Evolutionary conservation across 1,284 basidiomycete species (phyloP).

Genomic region (Inonotus obliquus): DNA sequence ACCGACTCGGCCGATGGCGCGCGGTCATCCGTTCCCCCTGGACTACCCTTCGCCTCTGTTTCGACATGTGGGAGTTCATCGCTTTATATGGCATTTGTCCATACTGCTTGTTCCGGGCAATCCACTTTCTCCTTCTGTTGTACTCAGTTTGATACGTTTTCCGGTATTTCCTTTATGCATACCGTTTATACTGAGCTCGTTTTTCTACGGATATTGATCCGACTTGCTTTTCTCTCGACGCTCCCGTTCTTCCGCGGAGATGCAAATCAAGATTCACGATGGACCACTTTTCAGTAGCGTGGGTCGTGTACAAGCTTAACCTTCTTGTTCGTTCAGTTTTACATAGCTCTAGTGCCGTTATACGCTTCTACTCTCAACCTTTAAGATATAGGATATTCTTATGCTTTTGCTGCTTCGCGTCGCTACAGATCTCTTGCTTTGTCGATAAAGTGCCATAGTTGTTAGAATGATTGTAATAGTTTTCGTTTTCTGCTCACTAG

Average conservation of each 20-base stretch:
- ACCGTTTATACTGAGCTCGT: too few species aligned
- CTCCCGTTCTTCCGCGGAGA: neutral
- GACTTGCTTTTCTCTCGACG: neutral
- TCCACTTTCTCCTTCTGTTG: too few species aligned
- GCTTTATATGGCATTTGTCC: too few species aligned
- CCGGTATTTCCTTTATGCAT: too few species aligned
- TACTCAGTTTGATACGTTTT: too few species aligned
- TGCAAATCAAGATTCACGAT: neutral
- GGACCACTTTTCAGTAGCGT: neutral
- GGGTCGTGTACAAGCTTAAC: neutral
- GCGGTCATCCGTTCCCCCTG: neutral
- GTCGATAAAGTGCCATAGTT: neutral
- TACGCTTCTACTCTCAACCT: neutral
- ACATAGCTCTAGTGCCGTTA: neutral
- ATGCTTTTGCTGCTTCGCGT: neutral
- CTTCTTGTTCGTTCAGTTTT: neutral
- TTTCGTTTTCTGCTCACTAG: neutral
- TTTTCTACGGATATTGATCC: neutral
- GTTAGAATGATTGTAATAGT: neutral
- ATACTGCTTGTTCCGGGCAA: too few species aligned
- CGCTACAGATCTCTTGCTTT: neutral
- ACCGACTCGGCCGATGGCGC: neutral
- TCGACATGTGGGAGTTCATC: neutral
- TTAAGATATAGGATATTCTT: neutral
- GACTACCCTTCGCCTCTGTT: neutral